Base-by-base conservation (phyloP, 345 rosid genomes). In the Erucastrum elatum region DNA sequence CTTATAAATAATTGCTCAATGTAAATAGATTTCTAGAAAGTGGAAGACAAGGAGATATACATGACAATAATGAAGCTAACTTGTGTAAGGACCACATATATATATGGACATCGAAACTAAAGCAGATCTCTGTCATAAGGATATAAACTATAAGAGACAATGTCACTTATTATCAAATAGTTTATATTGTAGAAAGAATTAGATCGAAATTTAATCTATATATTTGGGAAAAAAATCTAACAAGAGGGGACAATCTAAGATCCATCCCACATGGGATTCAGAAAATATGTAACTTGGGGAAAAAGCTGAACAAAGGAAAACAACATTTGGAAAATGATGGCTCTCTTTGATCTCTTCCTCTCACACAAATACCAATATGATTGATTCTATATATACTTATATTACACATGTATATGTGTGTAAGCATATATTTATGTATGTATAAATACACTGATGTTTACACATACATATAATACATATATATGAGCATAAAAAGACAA, bases 401-500 rank as follows among this genome's bases (percentile, higher is more conserved):
- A 44, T 12, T 33, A 51, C 53, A 25, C 46, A 13, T 33, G 3
- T 72, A 15, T 49, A 10, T 35, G 3, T 72, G 17, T 53, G 33
- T 59, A 21, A 12, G n/a, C 51, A 15, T 69, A 33, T 53, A 35
- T 58, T 25, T 4, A 46, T 46, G 2, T 21, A 53, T 75, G 63
- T 29, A 56, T 41, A 53, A 3, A 37, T 21, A 72, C 62, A 71
- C 66, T 35, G 55, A 34, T 64, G 63, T 21, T 21, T 21, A 21
- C 21, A 21, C 21, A 49, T 61, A 51, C 51, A 33, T 13, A 67
- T 29, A 15, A 16, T 53, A 10, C 58, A 17, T 34, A 3, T 25
- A 6, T 15, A 35, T 56, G 63, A 72, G 78, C 26, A 73, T 85
- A 82, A 75, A 83, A 76, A 84, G 94, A 90, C 97, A 87, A 87